A percentile compares a stretch with the other conserved stretches of the same genome.
These are phyloP conservation scores for Aureobasidium sp. DNA, from an alignment of 2,329 filamentous ascomycete species.

Conservation along the genomic window DNA sequence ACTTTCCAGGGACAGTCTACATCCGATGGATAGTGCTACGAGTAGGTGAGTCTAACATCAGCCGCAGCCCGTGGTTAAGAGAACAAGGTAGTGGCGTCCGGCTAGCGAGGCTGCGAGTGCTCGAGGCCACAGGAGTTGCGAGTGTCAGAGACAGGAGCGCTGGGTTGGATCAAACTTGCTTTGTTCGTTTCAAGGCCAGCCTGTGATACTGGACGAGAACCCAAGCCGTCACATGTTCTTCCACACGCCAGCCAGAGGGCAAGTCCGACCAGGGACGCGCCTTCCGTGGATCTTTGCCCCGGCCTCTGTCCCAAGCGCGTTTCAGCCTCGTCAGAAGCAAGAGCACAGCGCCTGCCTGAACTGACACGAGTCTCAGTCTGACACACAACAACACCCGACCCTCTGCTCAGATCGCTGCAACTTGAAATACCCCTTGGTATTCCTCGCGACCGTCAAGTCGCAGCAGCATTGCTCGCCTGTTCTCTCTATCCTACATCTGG, in stretches of 20 bases:
- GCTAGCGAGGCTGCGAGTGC: no score
- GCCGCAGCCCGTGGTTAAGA: not conserved
- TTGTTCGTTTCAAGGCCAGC: conserved; percentile 1
- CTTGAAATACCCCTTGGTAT: not conserved
- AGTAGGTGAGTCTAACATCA: not conserved
- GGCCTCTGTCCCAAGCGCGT: not conserved
- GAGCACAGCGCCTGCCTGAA: not conserved
- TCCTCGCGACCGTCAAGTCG: not conserved
- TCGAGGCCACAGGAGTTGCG: no score
- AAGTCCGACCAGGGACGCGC: not conserved
- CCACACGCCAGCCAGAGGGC: not conserved
- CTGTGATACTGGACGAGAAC: not conserved
- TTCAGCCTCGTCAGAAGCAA: not conserved
- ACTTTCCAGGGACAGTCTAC: not conserved
- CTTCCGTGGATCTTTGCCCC: not conserved
- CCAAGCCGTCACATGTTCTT: not conserved
- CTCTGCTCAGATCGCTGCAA: not conserved
- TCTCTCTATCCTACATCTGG: not conserved
- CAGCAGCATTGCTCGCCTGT: not conserved
- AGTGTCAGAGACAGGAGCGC: not conserved
- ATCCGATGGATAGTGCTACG: not conserved
- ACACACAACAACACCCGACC: not conserved
- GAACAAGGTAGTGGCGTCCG: not conserved
- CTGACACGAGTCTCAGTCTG: conserved; percentile 2
- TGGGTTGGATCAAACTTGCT: not conserved